Percentiles rank a stretch among this genome's conserved stretches.
phyloP scores from a whole-genome alignment of 805 yeast species.

The Komagataella kurtzmanii region DNA sequence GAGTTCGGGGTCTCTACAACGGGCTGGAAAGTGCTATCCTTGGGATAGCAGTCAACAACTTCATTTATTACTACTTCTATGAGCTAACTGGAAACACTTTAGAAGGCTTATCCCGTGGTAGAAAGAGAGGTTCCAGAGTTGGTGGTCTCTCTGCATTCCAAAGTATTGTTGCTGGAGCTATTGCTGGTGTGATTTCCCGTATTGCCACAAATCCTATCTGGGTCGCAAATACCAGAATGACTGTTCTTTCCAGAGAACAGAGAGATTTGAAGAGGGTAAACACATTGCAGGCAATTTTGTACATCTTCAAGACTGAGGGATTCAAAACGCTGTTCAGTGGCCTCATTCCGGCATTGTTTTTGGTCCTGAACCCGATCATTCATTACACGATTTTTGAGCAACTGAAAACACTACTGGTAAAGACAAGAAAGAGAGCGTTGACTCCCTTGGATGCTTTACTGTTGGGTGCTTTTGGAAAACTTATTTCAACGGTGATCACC shows the following conservation, averaged over 20 bases:
- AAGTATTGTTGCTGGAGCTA: slow-evolving; percentile 64
- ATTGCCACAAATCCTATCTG: slow-evolving; percentile 80
- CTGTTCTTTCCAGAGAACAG: slow-evolving; percentile 31
- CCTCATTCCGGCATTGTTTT: slow-evolving; percentile 71
- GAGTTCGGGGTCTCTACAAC: slow-evolving; percentile 58
- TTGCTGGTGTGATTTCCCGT: slow-evolving; percentile 81
- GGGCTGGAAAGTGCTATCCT: slow-evolving; percentile 82
- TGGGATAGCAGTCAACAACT: slow-evolving; percentile 79
- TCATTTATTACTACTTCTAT: slow-evolving; percentile 83
- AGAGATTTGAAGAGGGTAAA: slow-evolving; percentile 20
- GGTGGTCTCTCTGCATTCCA: slow-evolving; percentile 44
- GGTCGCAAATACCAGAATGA: slow-evolving; percentile 89
- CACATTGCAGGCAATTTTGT: slow-evolving; percentile 42
- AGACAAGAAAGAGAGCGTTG: slow-evolving; percentile 33
- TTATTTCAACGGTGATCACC: slow-evolving; percentile 78
- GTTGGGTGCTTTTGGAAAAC: slow-evolving; percentile 82
- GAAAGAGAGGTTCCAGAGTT: slow-evolving; percentile 3
- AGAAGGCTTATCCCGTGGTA: slow-evolving; percentile 1
- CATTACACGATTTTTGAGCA: slow-evolving; percentile 91
- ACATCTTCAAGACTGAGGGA: slow-evolving; percentile 64
- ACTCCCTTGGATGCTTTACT: slow-evolving; percentile 70
- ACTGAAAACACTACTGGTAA: slow-evolving; percentile 50
- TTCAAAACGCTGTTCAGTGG: slow-evolving; percentile 67
- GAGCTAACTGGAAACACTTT: slow-evolving; percentile 37
- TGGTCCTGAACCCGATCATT: slow-evolving; percentile 80